Percentiles rank a stretch among this genome's conserved stretches.
phyloP scores from a whole-genome alignment of 306 rosid genomes.

The Cucumis cinereus region DNA sequence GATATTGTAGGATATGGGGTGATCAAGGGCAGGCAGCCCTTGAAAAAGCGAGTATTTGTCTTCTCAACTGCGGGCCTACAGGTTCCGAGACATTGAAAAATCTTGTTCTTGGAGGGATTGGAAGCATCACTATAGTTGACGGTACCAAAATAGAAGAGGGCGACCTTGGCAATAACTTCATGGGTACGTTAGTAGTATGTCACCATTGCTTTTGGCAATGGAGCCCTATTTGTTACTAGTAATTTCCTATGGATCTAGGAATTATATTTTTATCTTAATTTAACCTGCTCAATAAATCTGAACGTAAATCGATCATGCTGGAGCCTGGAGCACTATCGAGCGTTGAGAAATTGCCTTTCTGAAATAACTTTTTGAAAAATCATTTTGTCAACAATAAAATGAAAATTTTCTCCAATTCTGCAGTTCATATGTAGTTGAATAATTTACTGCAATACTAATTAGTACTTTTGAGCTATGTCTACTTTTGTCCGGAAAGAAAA shows the following conservation, averaged over 20 bases:
- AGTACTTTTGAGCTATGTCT: background rate
- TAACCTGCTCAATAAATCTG: background rate
- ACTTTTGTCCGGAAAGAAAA: background rate
- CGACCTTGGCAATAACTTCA: constrained; percentile 90
- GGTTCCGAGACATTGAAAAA: constrained; percentile 88
- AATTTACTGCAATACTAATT: background rate
- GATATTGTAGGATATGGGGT: constrained; percentile 5
- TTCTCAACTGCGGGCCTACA: constrained; percentile 92
- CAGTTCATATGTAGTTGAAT: background rate
- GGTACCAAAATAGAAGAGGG: constrained; percentile 85
- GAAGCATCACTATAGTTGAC: constrained; percentile 91
- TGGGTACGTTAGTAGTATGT: constrained; percentile 35
- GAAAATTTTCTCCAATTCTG: background rate
- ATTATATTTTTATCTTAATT: background rate
- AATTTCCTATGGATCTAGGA: background rate
- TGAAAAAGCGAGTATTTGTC: constrained; percentile 65
- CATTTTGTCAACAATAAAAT: background rate
- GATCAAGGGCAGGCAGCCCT: constrained; percentile 11
- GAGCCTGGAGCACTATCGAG: background rate
- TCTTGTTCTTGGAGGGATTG: constrained; percentile 95
- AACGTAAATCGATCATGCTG: background rate
- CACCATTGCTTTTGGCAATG: background rate
- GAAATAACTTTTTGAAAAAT: background rate
- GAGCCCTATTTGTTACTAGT: background rate
- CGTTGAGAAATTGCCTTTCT: background rate